phyloP scores from a whole-genome alignment of 2,329 filamentous ascomycete species.

The Trichoderma sp. region DNA sequence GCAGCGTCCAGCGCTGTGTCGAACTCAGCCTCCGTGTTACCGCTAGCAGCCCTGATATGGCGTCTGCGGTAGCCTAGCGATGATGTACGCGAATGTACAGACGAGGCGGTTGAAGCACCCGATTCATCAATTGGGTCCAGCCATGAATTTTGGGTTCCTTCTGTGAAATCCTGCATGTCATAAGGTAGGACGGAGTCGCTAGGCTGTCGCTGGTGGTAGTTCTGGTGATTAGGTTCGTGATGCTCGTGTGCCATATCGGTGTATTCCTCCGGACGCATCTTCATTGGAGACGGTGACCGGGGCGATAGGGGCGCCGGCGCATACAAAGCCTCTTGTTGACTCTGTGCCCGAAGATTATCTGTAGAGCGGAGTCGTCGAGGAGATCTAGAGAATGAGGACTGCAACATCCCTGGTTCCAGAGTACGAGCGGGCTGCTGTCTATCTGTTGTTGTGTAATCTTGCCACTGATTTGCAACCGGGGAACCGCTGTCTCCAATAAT shows the following conservation, averaged over 20 bases:
- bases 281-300: constrained; percentile 54
- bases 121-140: constrained; percentile 94
- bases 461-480: constrained; percentile 27
- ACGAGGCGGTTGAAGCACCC: constrained; percentile 76
- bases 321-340: constrained; percentile 56
- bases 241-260: constrained; percentile 14
- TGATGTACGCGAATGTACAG: constrained; percentile 78
- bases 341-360: constrained; percentile 49
- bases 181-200: constrained; percentile 22
- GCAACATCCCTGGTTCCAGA: constrained; percentile 45
- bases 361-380: constrained; percentile 41
- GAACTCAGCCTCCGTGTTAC: constrained; percentile 84
- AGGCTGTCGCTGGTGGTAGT: constrained; percentile 19
- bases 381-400: constrained; percentile 59
- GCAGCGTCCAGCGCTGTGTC: constrained; percentile 93
- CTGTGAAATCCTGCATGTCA: constrained; percentile 45
- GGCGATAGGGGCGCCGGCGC: constrained; percentile 73
- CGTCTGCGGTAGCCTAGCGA: constrained; percentile 70
- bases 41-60: constrained; percentile 69
- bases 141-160: constrained; percentile 82
- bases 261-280: constrained; percentile 33
- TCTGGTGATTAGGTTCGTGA: constrained; percentile 32
- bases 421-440: constrained; percentile 36
- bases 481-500: constrained; percentile 41
- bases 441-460: constrained; percentile 33